Evolutionary conservation across 2,329 filamentous ascomycete species (phyloP).

Genomic region (Rhinocladiella similis): DNA sequence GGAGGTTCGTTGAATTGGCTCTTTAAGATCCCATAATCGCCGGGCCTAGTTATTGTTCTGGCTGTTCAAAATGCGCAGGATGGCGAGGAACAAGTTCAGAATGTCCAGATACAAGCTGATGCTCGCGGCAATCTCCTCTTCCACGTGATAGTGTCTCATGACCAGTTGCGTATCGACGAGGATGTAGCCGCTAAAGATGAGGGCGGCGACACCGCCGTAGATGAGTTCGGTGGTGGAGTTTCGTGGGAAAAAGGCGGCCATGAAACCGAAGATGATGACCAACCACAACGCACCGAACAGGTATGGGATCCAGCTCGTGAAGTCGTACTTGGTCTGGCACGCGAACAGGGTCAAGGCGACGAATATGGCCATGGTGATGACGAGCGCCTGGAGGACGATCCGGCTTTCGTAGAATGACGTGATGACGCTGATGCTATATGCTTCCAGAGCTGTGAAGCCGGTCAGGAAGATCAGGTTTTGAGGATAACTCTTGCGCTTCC

Average conservation of each 20-base stretch:
- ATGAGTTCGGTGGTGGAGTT: constrained; percentile 78
- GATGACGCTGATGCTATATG: constrained; percentile 89
- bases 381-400: constrained; percentile 85
- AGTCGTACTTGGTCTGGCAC: constrained; percentile 97
- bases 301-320: constrained; percentile 95
- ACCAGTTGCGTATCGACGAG: constrained; percentile 95
- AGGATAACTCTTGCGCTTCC: constrained; percentile 94
- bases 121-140: constrained; percentile 94
- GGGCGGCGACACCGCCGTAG: constrained; percentile 76
- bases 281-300: constrained; percentile 89
- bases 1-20: too few species aligned
- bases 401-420: constrained; percentile 83
- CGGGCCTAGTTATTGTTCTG: constrained; percentile 78
- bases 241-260: constrained; percentile 84
- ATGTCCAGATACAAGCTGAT: constrained; percentile 96
- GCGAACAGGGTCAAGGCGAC: constrained; percentile 74
- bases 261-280: constrained; percentile 88
- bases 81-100: constrained; percentile 95
- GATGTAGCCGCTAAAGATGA: constrained; percentile 94
- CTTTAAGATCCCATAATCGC: too few species aligned
- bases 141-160: constrained; percentile 93
- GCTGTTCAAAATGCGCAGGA: constrained; percentile 93
- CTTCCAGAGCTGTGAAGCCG: constrained; percentile 87
- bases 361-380: constrained; percentile 74
- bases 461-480: constrained; percentile 90